A percentile compares a stretch with the other conserved stretches of the same genome.
Evolutionary conservation across 176 grass and related monocot genomes (phyloP).

Genomic region (Oropetium thomaeum): DNA sequence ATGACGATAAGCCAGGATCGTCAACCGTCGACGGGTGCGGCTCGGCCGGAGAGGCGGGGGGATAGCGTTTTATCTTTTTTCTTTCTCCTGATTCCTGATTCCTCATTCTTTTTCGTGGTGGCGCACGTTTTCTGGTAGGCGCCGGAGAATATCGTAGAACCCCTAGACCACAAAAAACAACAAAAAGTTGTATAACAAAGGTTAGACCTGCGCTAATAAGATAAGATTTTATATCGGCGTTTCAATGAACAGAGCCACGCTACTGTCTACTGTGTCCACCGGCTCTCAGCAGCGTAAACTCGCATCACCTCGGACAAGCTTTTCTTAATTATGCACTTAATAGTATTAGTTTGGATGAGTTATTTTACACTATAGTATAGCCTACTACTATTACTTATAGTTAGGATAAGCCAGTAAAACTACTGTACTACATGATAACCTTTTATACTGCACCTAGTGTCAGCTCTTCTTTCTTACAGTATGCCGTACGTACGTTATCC

Average conservation of each 20-base stretch:
- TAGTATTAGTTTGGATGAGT: conserved; percentile 6
- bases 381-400: too few relatives aligned
- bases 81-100: conserved; percentile 21
- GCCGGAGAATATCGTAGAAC: conserved; percentile 16
- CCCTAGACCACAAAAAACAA: background rate
- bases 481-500: too few relatives aligned
- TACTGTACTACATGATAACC: too few relatives aligned
- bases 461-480: too few relatives aligned
- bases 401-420: conserved; percentile 37
- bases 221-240: conserved; percentile 29
- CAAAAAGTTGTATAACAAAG: conserved; percentile 15
- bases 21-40: conserved; percentile 1
- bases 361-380: conserved; percentile 33
- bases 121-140: conserved; percentile 28
- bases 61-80: conserved; percentile 36
- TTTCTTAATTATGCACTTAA: background rate
- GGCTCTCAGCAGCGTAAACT: conserved; percentile 10
- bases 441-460: too few relatives aligned
- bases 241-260: background rate
- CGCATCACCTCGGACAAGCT: conserved; percentile 34
- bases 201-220: conserved; percentile 18
- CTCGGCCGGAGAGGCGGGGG: conserved; percentile 9
- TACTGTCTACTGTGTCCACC: background rate
- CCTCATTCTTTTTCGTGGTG: background rate
- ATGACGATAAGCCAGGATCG: background rate